phyloP scores from a whole-genome alignment of 495 filamentous ascomycete species.

The Endocarpon pusillum region DNA sequence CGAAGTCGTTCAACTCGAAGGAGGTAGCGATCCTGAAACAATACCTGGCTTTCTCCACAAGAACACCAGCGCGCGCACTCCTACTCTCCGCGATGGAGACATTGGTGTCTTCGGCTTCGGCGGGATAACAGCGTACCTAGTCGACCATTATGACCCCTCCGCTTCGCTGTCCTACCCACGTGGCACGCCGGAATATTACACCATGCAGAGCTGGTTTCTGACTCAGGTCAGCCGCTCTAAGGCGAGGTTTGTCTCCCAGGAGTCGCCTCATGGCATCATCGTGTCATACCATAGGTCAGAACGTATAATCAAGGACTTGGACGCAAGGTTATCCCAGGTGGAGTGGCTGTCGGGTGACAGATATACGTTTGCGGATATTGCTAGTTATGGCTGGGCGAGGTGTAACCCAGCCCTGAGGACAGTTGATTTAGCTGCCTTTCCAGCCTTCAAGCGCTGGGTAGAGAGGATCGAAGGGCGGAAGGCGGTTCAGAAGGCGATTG shows the following conservation, averaged over 20 bases:
- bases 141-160: slow-evolving; percentile 27
- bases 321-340: no score
- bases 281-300: no score
- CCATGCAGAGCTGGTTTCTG: slow-evolving; percentile 29
- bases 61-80: slow-evolving; percentile 84
- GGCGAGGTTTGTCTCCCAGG: no score
- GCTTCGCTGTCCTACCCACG: slow-evolving; percentile 26
- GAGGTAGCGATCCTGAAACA: slow-evolving; percentile 54
- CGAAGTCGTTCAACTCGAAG: slow-evolving; percentile 40
- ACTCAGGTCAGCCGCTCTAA: no score
- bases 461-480: slow-evolving; percentile 16
- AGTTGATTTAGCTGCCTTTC: slow-evolving; percentile 22
- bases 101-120: slow-evolving; percentile 31
- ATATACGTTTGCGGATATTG: slow-evolving; percentile 27
- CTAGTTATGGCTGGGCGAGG: slow-evolving; percentile 21
- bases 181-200: slow-evolving; percentile 24
- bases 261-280: no score
- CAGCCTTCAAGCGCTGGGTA: slow-evolving; percentile 18
- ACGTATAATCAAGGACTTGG: no score
- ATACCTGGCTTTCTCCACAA: slow-evolving; percentile 68
- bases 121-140: slow-evolving; percentile 25
- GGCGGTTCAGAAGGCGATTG: slow-evolving; percentile 19
- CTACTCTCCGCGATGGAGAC: slow-evolving; percentile 36
- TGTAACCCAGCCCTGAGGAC: slow-evolving; percentile 10
- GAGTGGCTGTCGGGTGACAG: slow-evolving; percentile 23